Evolutionary conservation across 2,329 filamentous ascomycete species (phyloP).

Genomic region (Xylariaceae sp.): DNA sequence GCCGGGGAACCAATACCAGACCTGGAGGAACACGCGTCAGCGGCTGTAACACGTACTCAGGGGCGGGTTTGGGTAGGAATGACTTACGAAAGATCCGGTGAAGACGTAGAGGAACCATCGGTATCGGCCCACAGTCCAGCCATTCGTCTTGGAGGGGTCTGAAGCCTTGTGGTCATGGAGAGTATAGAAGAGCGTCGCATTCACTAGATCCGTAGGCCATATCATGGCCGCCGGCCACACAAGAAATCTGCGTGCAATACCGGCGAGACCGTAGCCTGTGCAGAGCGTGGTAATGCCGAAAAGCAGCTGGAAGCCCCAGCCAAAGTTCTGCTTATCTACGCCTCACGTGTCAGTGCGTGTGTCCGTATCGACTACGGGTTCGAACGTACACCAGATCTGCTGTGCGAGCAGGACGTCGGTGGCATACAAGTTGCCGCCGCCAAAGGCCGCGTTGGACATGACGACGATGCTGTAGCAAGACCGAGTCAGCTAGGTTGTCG

Average conservation of each 20-base stretch:
- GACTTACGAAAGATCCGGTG: conserved; percentile 30
- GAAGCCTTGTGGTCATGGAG: conserved; percentile 53
- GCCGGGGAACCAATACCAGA: conserved; percentile 44
- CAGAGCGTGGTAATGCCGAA: conserved; percentile 54
- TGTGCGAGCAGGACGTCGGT: conserved; percentile 45
- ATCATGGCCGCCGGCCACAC: conserved; percentile 57
- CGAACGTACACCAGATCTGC: conserved; percentile 40
- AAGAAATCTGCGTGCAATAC: conserved; percentile 50
- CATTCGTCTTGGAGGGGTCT: conserved; percentile 43
- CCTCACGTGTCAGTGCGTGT: conserved; percentile 3
- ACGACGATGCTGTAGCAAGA: too few relatives aligned
- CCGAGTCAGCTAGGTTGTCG: too few relatives aligned
- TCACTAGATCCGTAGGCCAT: conserved; percentile 54
- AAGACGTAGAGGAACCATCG: conserved; percentile 49
- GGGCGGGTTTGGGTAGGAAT: not conserved
- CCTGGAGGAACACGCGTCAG: conserved; percentile 24
- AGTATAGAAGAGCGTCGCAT: conserved; percentile 54
- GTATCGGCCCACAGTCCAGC: conserved; percentile 53
- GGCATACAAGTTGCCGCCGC: conserved; percentile 49
- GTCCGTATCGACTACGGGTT: not conserved
- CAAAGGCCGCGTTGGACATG: conserved; percentile 49
- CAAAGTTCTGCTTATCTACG: conserved; percentile 43
- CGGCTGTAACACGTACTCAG: not conserved
- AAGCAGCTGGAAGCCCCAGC: conserved; percentile 52
- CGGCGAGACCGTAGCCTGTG: conserved; percentile 57